phyloP scores from a whole-genome alignment of 306 rosid species.

The Citrullus colocynthis region DNA sequence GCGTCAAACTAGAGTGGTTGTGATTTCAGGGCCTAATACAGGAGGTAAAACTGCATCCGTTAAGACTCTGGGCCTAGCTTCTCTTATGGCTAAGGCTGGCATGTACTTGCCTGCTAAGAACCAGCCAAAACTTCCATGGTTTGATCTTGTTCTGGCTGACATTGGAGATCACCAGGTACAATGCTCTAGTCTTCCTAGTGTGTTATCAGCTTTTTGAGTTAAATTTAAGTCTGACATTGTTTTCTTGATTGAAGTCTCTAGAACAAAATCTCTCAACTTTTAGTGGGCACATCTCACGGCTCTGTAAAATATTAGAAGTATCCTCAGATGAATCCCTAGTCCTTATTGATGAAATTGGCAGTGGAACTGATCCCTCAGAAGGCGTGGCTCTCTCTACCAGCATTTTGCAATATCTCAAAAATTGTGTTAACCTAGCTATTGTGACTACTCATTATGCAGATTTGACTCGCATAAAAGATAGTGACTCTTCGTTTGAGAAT shows the following conservation, averaged over 20 bases:
- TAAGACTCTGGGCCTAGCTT: slow-evolving; percentile 78
- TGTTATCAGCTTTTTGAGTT: slow-evolving; percentile 20
- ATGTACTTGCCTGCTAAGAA: slow-evolving; percentile 79
- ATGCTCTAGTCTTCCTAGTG: slow-evolving; percentile 13
- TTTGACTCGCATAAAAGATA: slow-evolving; percentile 66
- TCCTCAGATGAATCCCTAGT: slow-evolving; percentile 67
- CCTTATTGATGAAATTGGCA: slow-evolving; percentile 87
- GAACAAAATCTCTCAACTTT: slow-evolving; percentile 97
- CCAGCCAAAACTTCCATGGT: slow-evolving; percentile 86
- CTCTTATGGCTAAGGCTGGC: slow-evolving; percentile 96
- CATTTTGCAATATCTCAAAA: slow-evolving; percentile 73
- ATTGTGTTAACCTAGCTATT: slow-evolving; percentile 56
- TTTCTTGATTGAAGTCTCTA: slow-evolving; percentile 59
- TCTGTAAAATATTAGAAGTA: slow-evolving; percentile 60
- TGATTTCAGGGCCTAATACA: slow-evolving; percentile 93
- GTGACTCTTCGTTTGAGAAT: slow-evolving; percentile 55
- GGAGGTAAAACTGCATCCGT: slow-evolving; percentile 98
- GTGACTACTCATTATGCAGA: slow-evolving; percentile 93
- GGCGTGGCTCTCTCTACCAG: slow-evolving; percentile 94
- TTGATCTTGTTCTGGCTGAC: slow-evolving; percentile 79
- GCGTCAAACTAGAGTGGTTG: slow-evolving; percentile 66
- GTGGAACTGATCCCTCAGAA: slow-evolving; percentile 98
- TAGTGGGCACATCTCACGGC: slow-evolving; percentile 80
- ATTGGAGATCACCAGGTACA: slow-evolving; percentile 97
- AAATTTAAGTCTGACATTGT: slow-evolving; percentile 33